Evolutionary conservation across 257 asterid genomes (phyloP).

Genomic region (Echites panduratus): DNA sequence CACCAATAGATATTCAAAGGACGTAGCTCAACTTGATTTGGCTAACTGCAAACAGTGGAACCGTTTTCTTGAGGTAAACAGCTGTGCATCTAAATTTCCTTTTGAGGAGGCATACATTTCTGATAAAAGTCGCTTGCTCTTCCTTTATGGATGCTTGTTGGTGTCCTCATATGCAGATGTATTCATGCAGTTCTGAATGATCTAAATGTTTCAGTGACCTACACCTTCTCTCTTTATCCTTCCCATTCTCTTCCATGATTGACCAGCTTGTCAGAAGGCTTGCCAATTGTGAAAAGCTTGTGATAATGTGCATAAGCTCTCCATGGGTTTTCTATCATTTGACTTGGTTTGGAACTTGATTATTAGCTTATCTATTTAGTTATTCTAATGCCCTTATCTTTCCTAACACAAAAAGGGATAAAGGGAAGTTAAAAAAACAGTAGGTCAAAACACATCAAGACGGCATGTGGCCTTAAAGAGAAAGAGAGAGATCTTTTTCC

Average conservation of each 20-base stretch:
- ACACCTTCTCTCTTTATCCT: neutral
- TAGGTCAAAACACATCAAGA: neutral
- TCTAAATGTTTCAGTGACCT: neutral
- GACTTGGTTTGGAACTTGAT: neutral
- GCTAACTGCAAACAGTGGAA: conserved; percentile 77
- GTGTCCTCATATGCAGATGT: neutral
- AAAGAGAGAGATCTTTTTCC: no score
- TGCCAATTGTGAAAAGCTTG: neutral
- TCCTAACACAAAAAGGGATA: no score
- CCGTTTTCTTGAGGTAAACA: conserved; percentile 87
- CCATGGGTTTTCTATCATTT: neutral
- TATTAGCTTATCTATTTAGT: neutral
- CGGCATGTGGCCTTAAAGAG: neutral
- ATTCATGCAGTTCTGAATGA: neutral
- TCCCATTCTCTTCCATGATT: neutral
- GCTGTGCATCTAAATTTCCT: neutral
- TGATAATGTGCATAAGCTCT: neutral
- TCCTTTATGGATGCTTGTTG: neutral
- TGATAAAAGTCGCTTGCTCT: no score
- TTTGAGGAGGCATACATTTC: neutral
- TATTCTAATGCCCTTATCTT: neutral
- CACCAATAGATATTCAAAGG: conserved; percentile 62
- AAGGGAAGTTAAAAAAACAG: neutral
- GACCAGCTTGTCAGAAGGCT: neutral
- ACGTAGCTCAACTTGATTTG: conserved; percentile 69